Conservation (phyloP, 768 basidiomycete species). For the Tricholoma sp. region DNA sequence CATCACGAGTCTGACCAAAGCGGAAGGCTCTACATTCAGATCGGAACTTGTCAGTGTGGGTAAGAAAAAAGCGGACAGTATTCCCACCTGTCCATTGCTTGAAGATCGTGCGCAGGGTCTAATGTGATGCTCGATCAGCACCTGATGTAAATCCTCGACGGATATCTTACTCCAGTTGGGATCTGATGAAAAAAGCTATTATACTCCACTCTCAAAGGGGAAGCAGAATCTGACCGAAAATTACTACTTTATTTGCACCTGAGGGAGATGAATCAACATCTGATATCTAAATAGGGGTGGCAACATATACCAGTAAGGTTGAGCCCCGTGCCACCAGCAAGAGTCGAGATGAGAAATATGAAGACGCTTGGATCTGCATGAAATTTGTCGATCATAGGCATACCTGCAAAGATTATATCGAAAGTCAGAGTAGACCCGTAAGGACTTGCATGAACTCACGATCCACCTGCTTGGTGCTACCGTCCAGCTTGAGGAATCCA, state of each 20-base stretch:
- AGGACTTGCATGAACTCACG: conserved; percentile 58
- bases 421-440: not conserved
- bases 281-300: not conserved
- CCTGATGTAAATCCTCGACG: not conserved
- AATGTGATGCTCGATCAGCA: conserved; percentile 3
- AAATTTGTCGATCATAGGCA: conserved; percentile 84
- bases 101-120: conserved; percentile 96
- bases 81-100: conserved; percentile 72
- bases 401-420: conserved; percentile 40
- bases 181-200: conserved; percentile 39
- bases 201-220: conserved; percentile 1
- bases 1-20: conserved; percentile 84
- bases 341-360: conserved; percentile 84
- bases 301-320: conserved; percentile 58
- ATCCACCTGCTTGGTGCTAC: conserved; percentile 60
- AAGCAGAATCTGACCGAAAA: conserved; percentile 56
- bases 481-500: conserved; percentile 73
- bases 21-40: conserved; percentile 56
- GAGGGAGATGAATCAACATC: not conserved
- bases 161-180: conserved; percentile 85
- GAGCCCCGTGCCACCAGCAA: conserved; percentile 88
- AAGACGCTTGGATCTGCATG: conserved; percentile 69
- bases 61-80: not conserved
- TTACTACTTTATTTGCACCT: conserved; percentile 92
- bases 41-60: not conserved